Base-by-base conservation (phyloP, 202 grass and related monocot genomes). In the Dendrocalamus latiflorus region DNA sequence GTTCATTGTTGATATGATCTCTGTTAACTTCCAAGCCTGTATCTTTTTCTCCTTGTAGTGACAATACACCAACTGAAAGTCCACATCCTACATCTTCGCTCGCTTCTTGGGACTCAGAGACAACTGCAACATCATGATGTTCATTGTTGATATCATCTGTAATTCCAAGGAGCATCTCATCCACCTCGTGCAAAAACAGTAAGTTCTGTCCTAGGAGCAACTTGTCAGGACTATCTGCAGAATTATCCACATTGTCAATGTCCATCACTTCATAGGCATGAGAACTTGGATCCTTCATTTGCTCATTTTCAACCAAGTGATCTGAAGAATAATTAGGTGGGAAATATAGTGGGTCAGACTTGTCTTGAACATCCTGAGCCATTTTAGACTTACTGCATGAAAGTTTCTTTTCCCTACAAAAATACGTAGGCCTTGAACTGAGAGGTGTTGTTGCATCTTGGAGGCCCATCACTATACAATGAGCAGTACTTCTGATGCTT, bases 401-500 rank as follows among this genome's bases (percentile, higher is more conserved):
- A 80, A 53, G 13, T 41, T 85, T 75, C 17, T 57, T 82, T 65
- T 80, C 72, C 51, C 54, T 59, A 37, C 48, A 22, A 53, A 71
- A 64, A 70, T 30, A 63, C 11, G 39, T 42, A 69, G 86, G 61
- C n/a, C 71, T 80, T 44, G 81, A 80, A 72, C 43, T 28, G 17
- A 42, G 26, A 70, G 51, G 25, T 83, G 58, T 20, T 84, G 66
- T 65, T 75, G 68, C 30, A 84, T 88, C 75, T 38, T 83, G 80
- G 44, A 88, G 76, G 71, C 59, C 85, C 77, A 50, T 86, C n/a
- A 79, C 86, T 78, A 81, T 88, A 56, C 45, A 70, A 78, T 82
- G 86, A 55, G 70, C 58, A 49, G 81, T 79, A 77, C 30, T 86
- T 88, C 88, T 84, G 63, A 86, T 77, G 79, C 70, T 73, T 77